Evolutionary conservation across 768 basidiomycete genomes (phyloP).

Genomic region (Gymnopilus junonius): DNA sequence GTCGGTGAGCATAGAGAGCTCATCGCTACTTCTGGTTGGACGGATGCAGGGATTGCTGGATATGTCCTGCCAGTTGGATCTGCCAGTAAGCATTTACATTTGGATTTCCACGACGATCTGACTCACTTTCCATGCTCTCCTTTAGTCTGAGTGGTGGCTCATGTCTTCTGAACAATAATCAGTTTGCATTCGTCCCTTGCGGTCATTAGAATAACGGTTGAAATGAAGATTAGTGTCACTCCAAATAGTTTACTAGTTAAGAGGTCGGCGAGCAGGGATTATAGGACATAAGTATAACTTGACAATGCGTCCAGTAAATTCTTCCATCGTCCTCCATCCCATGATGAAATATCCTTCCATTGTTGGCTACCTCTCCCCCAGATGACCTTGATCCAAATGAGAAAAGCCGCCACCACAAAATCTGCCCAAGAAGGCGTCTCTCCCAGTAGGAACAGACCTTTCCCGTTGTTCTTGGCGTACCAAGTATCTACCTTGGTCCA

Average conservation of each 20-base stretch:
- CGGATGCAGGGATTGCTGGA: not conserved
- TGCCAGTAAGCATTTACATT: not conserved
- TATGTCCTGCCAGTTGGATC: slow-evolving; percentile 9
- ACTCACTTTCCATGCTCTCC: no score
- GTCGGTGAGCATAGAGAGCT: not conserved
- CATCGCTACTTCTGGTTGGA: not conserved
- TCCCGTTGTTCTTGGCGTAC: slow-evolving; percentile 23
- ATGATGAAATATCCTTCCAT: slow-evolving; percentile 36
- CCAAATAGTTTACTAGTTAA: no score
- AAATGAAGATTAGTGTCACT: no score
- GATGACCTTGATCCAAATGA: slow-evolving; percentile 15
- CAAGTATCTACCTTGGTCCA: slow-evolving; percentile 23
- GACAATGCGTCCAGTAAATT: slow-evolving; percentile 24
- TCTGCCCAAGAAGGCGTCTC: slow-evolving; percentile 38
- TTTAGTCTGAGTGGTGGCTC: no score
- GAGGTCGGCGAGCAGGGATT: not conserved
- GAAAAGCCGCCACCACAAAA: slow-evolving; percentile 39
- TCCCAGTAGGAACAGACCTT: slow-evolving; percentile 34
- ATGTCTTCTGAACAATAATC: no score
- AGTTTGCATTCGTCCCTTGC: no score
- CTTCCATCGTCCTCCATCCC: slow-evolving; percentile 38
- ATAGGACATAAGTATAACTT: slow-evolving; percentile 17
- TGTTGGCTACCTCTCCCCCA: slow-evolving; percentile 36
- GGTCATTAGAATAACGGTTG: no score
- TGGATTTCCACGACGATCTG: no score